Evolutionary conservation across 73 alveolate species (phyloP).

Genomic region (Stentor coeruleus): DNA sequence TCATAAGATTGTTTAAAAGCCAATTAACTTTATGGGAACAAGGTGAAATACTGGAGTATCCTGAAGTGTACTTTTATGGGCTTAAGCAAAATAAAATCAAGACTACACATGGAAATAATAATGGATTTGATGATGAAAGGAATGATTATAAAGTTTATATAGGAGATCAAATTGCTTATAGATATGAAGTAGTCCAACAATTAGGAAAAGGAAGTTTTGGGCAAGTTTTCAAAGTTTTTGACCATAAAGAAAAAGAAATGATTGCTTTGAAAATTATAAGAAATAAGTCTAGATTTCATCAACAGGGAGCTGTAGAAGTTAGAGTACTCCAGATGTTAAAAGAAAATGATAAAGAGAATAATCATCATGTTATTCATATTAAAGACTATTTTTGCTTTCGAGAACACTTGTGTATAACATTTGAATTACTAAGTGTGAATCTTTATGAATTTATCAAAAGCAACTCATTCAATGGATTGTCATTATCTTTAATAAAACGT

Average conservation of each 20-base stretch:
- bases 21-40: background rate
- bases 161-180: slow-evolving; percentile 14
- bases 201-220: slow-evolving; percentile 26
- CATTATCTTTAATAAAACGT: slow-evolving; percentile 62
- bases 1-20: background rate
- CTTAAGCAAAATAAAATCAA: background rate
- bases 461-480: slow-evolving; percentile 68
- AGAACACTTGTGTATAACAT: slow-evolving; percentile 67
- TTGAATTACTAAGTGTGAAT: slow-evolving; percentile 65
- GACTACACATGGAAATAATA: background rate
- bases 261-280: slow-evolving; percentile 18
- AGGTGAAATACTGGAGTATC: background rate
- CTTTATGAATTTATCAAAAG: slow-evolving; percentile 70
- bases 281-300: background rate
- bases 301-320: slow-evolving; percentile 21
- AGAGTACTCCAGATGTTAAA: slow-evolving; percentile 24
- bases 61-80: background rate
- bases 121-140: slow-evolving; percentile 3
- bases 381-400: slow-evolving; percentile 58
- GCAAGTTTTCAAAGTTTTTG: slow-evolving; percentile 13
- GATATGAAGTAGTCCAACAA: slow-evolving; percentile 12
- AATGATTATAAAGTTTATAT: background rate
- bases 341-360: background rate
- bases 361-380: slow-evolving; percentile 48
- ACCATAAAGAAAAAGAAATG: slow-evolving; percentile 17